Percentiles rank a stretch among this genome's conserved stretches.
Evolutionary conservation across 169 alveolate species (phyloP).

Genomic region (Besnoitia besnoiti): DNA sequence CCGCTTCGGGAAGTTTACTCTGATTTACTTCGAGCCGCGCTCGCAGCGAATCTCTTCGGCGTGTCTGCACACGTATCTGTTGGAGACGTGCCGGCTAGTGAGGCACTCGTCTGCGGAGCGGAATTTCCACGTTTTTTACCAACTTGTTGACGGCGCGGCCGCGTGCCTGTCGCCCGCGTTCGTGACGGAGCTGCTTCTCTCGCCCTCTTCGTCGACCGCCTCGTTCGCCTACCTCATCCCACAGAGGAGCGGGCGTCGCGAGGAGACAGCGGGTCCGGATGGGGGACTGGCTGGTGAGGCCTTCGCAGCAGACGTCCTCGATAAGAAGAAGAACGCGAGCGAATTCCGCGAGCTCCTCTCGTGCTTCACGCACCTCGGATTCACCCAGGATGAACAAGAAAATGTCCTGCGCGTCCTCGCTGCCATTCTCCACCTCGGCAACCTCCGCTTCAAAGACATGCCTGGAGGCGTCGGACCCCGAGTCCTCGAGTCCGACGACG

Average conservation of each 20-base stretch:
- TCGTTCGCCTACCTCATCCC: constrained; percentile 25
- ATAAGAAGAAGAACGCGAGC: neutral
- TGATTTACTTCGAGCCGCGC: constrained; percentile 89
- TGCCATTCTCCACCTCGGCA: constrained; percentile 53
- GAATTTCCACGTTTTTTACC: constrained; percentile 96
- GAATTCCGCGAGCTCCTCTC: neutral
- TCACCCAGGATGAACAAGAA: neutral
- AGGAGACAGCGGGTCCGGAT: neutral
- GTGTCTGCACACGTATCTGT: constrained; percentile 22
- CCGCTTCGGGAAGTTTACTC: constrained; percentile 97
- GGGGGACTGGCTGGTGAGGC: neutral
- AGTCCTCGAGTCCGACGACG: neutral
- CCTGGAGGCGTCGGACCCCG: constrained; percentile 16
- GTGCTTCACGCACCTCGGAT: constrained; percentile 6
- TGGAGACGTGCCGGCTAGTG: constrained; percentile 77
- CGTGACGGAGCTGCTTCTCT: neutral
- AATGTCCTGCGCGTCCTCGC: neutral
- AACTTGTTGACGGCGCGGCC: constrained; percentile 89
- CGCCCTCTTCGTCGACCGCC: neutral
- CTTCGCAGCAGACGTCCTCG: neutral
- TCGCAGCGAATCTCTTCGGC: constrained; percentile 21
- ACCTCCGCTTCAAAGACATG: neutral
- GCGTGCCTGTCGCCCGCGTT: neutral
- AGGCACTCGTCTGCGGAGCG: constrained; percentile 89
- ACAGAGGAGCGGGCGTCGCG: neutral